A percentile compares a stretch with the other conserved stretches of the same genome.
phyloP scores from a whole-genome alignment of 441 rosid genomes.

The Erodium trifolium region DNA sequence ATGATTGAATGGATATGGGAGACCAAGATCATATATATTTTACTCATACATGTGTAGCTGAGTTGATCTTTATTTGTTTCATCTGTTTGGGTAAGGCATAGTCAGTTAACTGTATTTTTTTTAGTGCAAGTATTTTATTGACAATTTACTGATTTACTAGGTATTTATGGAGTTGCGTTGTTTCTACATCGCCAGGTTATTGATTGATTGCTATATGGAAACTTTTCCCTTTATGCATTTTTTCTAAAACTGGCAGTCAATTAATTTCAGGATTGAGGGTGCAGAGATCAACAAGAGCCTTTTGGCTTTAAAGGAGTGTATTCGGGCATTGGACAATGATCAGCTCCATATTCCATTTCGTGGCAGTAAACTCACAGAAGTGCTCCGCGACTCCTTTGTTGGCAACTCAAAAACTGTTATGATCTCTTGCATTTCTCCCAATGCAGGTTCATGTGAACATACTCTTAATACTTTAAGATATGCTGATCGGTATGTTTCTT shows the following conservation, averaged over 20 bases:
- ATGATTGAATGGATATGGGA: not conserved
- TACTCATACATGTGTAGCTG: not conserved
- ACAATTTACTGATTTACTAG: not conserved
- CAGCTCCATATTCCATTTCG: constrained; percentile 98
- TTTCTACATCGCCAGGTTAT: not conserved
- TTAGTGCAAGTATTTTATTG: not conserved
- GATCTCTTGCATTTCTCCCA: constrained; percentile 98
- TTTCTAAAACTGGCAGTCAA: not conserved
- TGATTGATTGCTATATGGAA: not conserved
- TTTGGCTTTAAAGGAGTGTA: constrained; percentile 96
- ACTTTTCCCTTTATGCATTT: too few species aligned
- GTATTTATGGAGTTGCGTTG: not conserved
- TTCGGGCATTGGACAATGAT: constrained; percentile 95
- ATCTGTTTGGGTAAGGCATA: constrained; percentile 1
- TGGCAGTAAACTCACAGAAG: constrained; percentile 98
- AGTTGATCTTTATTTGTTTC: not conserved
- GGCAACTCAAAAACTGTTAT: constrained; percentile 96
- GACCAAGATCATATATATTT: not conserved
- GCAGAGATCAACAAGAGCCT: constrained; percentile 48
- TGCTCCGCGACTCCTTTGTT: constrained; percentile 94
- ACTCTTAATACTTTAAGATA: constrained; percentile 96
- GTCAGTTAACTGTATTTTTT: not conserved
- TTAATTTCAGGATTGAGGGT: constrained; percentile 51
- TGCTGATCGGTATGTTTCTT: constrained; percentile 71
- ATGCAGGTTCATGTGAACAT: constrained; percentile 96